Evolutionary conservation across 176 grass and related monocot species (phyloP).

Genomic region (Phoenix dactylifera): DNA sequence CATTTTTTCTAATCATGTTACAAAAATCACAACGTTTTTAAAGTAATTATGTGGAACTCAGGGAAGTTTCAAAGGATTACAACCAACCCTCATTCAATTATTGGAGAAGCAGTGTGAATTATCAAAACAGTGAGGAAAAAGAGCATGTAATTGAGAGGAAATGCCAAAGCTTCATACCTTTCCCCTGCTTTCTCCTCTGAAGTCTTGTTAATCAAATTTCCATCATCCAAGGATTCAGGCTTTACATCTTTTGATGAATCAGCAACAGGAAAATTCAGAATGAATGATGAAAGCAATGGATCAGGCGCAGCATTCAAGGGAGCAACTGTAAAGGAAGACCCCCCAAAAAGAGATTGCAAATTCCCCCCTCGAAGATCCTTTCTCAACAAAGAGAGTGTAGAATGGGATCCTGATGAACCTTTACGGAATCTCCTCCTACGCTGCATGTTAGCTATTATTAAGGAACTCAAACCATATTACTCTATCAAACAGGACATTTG

Average conservation of each 20-base stretch:
- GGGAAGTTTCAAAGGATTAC: no score
- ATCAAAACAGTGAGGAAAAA: no score
- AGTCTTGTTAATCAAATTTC: conserved; percentile 20
- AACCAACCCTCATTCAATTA: no score
- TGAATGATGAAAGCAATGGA: conserved; percentile 76
- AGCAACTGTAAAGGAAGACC: conserved; percentile 27
- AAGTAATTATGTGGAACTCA: no score
- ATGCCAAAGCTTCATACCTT: conserved; percentile 36
- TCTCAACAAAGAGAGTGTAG: conserved; percentile 44
- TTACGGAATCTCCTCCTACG: conserved; percentile 38
- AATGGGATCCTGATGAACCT: conserved; percentile 47
- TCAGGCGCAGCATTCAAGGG: conserved; percentile 51
- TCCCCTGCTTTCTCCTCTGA: conserved; percentile 36
- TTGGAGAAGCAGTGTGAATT: no score
- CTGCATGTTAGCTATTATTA: conserved; percentile 39
- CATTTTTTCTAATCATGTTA: no score
- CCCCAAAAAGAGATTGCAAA: conserved; percentile 33
- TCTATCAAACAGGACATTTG: no score
- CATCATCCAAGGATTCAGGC: conserved; percentile 25
- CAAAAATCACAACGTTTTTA: no score
- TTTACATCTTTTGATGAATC: conserved; percentile 45
- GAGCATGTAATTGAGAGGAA: no score
- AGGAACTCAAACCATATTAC: conserved; percentile 12
- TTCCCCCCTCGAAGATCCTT: conserved; percentile 42
- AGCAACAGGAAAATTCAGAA: conserved; percentile 34